phyloP scores from a whole-genome alignment of 1,284 basidiomycete species.

The Irpex sp. region DNA sequence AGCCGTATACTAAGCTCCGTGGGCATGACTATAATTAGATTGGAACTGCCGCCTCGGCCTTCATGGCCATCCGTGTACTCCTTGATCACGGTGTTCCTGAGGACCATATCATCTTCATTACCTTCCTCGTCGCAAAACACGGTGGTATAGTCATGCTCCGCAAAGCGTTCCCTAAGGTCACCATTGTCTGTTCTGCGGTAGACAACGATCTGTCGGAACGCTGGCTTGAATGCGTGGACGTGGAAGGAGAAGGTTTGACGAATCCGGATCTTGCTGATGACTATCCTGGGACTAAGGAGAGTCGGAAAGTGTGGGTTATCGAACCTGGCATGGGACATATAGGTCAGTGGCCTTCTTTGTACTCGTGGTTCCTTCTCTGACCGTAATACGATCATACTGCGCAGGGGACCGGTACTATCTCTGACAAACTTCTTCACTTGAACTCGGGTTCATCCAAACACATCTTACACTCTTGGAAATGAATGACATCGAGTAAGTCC shows the following conservation, averaged over 20 bases:
- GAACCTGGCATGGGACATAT: constrained; percentile 83
- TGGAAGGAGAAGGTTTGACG: constrained; percentile 24
- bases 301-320: constrained; percentile 70
- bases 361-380: constrained; percentile 13
- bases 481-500: neutral
- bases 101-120: constrained; percentile 82
- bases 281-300: constrained; percentile 23
- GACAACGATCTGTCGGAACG: constrained; percentile 72
- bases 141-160: constrained; percentile 80
- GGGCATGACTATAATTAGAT: constrained; percentile 50
- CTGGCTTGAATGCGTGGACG: constrained; percentile 55
- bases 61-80: constrained; percentile 95
- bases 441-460: neutral
- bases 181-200: constrained; percentile 80
- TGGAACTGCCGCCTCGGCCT: constrained; percentile 90
- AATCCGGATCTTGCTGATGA: neutral
- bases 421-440: constrained; percentile 6
- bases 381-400: constrained; percentile 37
- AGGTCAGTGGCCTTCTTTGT: constrained; percentile 38
- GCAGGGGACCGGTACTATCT: constrained; percentile 49
- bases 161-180: constrained; percentile 79
- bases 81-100: constrained; percentile 93
- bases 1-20: neutral
- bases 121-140: constrained; percentile 80
- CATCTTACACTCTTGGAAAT: neutral